Base-by-base conservation (phyloP, 306 rosid species). In the Vicia faba region DNA sequence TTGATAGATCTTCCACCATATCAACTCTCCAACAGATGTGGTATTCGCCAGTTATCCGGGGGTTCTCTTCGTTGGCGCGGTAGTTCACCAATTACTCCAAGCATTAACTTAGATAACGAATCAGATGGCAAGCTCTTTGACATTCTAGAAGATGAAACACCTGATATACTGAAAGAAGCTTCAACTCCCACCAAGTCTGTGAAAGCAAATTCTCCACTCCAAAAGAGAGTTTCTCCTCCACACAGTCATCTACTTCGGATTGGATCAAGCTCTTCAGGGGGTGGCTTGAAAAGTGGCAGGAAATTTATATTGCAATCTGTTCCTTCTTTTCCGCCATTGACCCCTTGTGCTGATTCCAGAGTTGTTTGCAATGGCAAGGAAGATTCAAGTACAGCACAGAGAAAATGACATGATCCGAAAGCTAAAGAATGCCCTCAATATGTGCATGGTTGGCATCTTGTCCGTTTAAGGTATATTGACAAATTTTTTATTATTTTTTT, bases 161-260 rank as follows among this genome's bases (percentile, higher is more conserved):
- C 88, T 54, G 76, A 81, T 61, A 54, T 81, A 72, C 64, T 85
- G 73, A 85, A 71, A 65, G 88, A 82, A 59, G 38, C 60, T 64
- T 78, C 83, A 51, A 68, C 75, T 25, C 82, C 86, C 13, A 57
- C 3, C 5, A 79, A 29, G 65, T 15, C 84, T 3, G 79, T 81
- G 28, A 81, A 86, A 83, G 78, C 74, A 61, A 80, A 82, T 59
- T 86, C 95, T 31, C 97, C 95, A 1, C 83, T 75, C 58, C 86
- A 82, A 69, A 86, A 85, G 74, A 75, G 83, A 71, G 89, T 86
- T 73, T 86, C 93, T 69, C 89, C 97, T 59, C 96, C 91, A 16
- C 78, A 78, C 1, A 35, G 74, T 61, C 81, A 61, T 76, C 29
- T 10, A 23, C 64, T 14, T 18, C 78, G 57, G 40, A 77, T 76